Conservation (phyloP, 2,329 filamentous ascomycete genomes). For the Cladosporium halotolerans region DNA sequence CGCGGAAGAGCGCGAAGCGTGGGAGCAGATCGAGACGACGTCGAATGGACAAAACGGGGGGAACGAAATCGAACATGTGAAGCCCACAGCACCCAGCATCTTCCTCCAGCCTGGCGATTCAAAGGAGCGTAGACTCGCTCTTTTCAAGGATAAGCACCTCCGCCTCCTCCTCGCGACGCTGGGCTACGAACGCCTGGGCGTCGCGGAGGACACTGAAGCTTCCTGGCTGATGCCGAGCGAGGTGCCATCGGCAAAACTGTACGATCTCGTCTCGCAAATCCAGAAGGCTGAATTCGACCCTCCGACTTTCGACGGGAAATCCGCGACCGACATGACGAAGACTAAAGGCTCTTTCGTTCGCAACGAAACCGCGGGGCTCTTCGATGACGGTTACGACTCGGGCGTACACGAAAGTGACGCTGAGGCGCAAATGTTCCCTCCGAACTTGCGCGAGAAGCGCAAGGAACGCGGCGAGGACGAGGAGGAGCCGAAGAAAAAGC, state of each 20-base stretch:
- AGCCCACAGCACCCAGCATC: slow-evolving; percentile 43
- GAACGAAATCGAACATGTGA: slow-evolving; percentile 14
- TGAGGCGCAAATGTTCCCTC: slow-evolving; percentile 25
- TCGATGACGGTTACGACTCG: slow-evolving; percentile 50
- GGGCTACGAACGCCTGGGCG: slow-evolving; percentile 59
- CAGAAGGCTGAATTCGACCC: slow-evolving; percentile 73
- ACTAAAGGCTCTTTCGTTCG: slow-evolving; percentile 52
- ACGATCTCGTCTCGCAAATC: slow-evolving; percentile 64
- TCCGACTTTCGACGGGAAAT: slow-evolving; percentile 64
- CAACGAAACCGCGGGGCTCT: slow-evolving; percentile 55
- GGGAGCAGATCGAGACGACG: slow-evolving; percentile 46
- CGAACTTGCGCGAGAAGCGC: slow-evolving; percentile 25
- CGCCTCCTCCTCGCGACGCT: slow-evolving; percentile 75
- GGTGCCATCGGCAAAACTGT: slow-evolving; percentile 58
- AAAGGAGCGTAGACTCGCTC: slow-evolving; percentile 60
- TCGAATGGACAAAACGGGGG: slow-evolving; percentile 14
- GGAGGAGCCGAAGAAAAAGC: slow-evolving; percentile 56
- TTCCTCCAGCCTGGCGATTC: slow-evolving; percentile 55
- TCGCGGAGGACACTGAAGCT: slow-evolving; percentile 67
- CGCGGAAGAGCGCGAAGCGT: slow-evolving; percentile 66
- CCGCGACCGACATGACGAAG: slow-evolving; percentile 72
- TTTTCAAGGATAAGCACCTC: slow-evolving; percentile 85
- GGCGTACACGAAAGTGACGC: slow-evolving; percentile 37
- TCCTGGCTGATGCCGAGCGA: slow-evolving; percentile 69
- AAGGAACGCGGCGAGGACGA: slow-evolving; percentile 15